These are phyloP conservation scores for Fusarium torreyae DNA, from an alignment of 2,329 filamentous ascomycete genomes.

Conservation along the genomic window DNA sequence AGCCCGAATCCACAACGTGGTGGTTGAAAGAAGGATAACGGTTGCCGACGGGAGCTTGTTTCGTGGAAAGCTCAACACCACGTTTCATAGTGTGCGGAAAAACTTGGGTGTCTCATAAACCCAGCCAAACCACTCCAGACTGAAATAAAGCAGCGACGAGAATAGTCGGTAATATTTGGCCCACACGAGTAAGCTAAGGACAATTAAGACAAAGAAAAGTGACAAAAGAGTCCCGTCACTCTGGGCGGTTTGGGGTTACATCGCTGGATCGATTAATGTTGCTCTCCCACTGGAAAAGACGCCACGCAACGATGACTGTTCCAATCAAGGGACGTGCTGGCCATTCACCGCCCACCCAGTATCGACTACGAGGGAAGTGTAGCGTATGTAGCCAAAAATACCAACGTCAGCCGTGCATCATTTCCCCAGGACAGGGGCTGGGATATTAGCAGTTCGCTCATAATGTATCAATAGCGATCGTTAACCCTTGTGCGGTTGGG, in stretches of 20 bases:
- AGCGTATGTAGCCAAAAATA: conserved; percentile 33
- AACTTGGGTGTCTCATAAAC: conserved; percentile 31
- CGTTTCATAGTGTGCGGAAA: conserved; percentile 32
- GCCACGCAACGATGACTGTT: conserved; percentile 32
- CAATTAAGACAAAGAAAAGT: conserved; percentile 9
- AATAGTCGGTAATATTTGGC: conserved; percentile 32
- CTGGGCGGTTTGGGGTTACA: conserved; percentile 35
- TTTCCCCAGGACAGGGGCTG: conserved; percentile 36
- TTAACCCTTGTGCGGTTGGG: conserved; percentile 20
- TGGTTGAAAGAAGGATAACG: conserved; percentile 15
- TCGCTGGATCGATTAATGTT: conserved; percentile 33
- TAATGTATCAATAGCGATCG: conserved; percentile 18
- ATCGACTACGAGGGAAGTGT: conserved; percentile 11
- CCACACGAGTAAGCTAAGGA: neutral
- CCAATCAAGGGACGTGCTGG: conserved; percentile 28
- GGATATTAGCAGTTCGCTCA: conserved; percentile 30
- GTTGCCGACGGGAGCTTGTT: conserved; percentile 24
- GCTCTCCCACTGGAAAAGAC: conserved; percentile 18
- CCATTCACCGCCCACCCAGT: conserved; percentile 28
- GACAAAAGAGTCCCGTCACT: conserved; percentile 33
- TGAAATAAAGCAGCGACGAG: conserved; percentile 7
- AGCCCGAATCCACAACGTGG: conserved; percentile 16
- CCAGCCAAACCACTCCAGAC: neutral
- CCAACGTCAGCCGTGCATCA: conserved; percentile 44
- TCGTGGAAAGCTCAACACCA: conserved; percentile 32